Evolutionary conservation across 2,329 filamentous ascomycete genomes (phyloP), one percentile per base, ranked within the genome.

Genomic region (Pseudogymnoascus sp.): DNA sequence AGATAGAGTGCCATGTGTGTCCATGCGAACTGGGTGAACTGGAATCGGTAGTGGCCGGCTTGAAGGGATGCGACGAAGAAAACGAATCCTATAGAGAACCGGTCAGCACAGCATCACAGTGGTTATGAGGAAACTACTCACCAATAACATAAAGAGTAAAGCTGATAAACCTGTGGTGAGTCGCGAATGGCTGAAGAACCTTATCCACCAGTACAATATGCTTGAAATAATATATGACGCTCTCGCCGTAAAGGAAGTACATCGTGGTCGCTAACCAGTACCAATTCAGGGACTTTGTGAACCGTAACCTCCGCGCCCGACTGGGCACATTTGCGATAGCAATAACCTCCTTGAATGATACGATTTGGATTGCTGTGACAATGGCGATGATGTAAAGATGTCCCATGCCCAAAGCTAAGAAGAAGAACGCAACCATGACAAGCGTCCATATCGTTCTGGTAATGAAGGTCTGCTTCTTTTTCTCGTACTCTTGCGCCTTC

Each of bases 141-240:
- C 93, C 95, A 75, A 97, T 93, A 64, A 97, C 89, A 78, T 99
- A 99, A 70, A 99, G 90, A 77, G 96, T 89, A 74, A 99, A 97
- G 81, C 93, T 96, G 76, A 99, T 97, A 81, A 99, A 99, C 69
- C 95, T 86, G 76, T 99, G 95, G 79, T 99, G 95, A 14, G 93
- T 97, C 62, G 95, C 93, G 74, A 99, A 87, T 7, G 95, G 95
- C 64, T 97, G 81, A 66, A 99, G 81, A 53, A 97, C 90, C 76
- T 89, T 91, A 78, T 99, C 95, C 53, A 99, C 93, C 64, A 99
- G 80, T 46, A 99, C 87, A 69, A 99, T 93, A 75, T 99, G 95
- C 83, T 99, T 99, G 79, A 99, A 99, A 79, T 99, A 99, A 80
- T 99, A 99, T 73, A 99, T 96, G 73, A 99, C 93, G 72, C 91